These are phyloP conservation scores for Lenzites betulinus DNA, from an alignment of 768 basidiomycete species.

Conservation along the genomic window DNA sequence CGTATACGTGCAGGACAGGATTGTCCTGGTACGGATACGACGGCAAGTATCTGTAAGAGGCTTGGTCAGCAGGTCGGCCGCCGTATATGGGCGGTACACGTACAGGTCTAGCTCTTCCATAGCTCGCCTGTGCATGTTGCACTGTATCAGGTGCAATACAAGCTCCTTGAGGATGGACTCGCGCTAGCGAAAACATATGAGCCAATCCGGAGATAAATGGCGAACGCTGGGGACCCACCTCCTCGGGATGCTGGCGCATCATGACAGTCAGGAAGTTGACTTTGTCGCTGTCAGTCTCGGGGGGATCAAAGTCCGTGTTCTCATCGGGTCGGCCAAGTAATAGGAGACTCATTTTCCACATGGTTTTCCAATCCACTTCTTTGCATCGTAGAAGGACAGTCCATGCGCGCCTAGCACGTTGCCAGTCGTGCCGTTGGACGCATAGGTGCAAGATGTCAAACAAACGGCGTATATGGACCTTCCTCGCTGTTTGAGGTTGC, in stretches of 20 bases:
- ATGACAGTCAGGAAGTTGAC: conserved; percentile 66
- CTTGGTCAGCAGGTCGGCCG: conserved; percentile 2
- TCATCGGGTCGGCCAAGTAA: conserved; percentile 42
- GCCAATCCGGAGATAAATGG: neutral
- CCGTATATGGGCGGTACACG: conserved; percentile 26
- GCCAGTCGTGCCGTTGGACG: conserved; percentile 65
- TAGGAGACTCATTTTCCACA: conserved; percentile 71
- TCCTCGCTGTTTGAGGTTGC: conserved; percentile 54
- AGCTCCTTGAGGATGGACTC: conserved; percentile 77
- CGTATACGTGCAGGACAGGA: conserved; percentile 77
- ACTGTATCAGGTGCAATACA: conserved; percentile 62
- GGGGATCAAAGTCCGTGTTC: conserved; percentile 28
- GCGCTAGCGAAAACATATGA: conserved; percentile 46
- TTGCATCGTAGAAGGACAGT: conserved; percentile 73
- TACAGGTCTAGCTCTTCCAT: conserved; percentile 87
- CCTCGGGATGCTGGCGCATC: conserved; percentile 69
- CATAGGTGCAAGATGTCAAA: conserved; percentile 74
- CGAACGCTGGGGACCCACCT: conserved; percentile 45
- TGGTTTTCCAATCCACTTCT: conserved; percentile 70
- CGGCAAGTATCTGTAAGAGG: conserved; percentile 67
- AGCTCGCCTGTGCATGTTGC: conserved; percentile 63
- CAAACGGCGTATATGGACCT: conserved; percentile 72
- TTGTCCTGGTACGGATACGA: conserved; percentile 88
- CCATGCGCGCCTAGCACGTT: conserved; percentile 71
- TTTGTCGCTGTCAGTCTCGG: conserved; percentile 36